Evolutionary conservation across 129 eudicot genomes (phyloP), one percentile per base, ranked within the genome.

Genomic region (Saposhnikovia divaricata): DNA sequence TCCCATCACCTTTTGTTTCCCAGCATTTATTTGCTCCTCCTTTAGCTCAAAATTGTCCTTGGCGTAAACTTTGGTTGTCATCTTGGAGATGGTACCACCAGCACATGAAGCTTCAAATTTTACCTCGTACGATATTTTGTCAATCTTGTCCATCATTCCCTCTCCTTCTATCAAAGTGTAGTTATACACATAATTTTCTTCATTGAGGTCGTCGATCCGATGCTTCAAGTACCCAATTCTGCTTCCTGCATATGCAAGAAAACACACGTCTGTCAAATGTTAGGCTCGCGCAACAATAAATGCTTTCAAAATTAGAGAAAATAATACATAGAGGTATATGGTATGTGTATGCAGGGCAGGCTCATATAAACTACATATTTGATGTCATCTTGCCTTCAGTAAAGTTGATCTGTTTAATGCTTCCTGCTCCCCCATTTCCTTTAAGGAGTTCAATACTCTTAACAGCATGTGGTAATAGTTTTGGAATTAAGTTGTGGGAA

Each of bases 351-450:
- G 14, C 9, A 66, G 40, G 31, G 4, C 19, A 14, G 39, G 28
- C 15, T 2, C 16, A 9, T 27, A 28, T 7, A 23, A 23, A 8
- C 25, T 55, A 57, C 65, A 21, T 7, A 57, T 57, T 18, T 27
- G 15, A 59, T 59, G 4, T 61, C 37, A 61, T 61, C 69, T 68
- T 27, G 21, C 73, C 73, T 31, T 68, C 11, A 34, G 43, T 11
- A 15, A 69, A 69, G 44, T 89, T 86, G 78, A 82, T 89, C 74
- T 84, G 80, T 83, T 89, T 89, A 28, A 86, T 76, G 84, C 82
- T 83, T 75, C 88, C 91, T 4, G 83, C 74, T 45, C 91, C 91
- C 10, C 91, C 91, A 78, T 89, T 80, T 53, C 91, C 93, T 85
- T 87, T 57, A 57, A 85, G 40, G 72, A 85, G 23, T 23, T 78